phyloP scores from a whole-genome alignment of 768 basidiomycete genomes.

The Trametes villosa region DNA sequence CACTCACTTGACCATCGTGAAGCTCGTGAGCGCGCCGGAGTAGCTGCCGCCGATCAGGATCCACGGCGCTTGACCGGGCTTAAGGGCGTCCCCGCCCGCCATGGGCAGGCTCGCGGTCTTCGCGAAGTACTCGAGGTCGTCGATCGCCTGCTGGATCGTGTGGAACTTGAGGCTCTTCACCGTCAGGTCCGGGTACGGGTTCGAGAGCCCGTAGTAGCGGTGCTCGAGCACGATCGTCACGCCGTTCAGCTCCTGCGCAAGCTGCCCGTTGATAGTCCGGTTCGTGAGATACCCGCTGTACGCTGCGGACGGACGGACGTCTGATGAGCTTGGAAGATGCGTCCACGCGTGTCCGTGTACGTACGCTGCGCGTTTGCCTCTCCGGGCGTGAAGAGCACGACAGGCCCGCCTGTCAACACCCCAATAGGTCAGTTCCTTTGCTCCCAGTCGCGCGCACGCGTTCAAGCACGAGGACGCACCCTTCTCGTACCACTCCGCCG shows the following conservation, averaged over 20 bases:
- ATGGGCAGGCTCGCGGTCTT: slow-evolving; percentile 68
- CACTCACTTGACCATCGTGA: slow-evolving; percentile 69
- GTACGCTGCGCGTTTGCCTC: slow-evolving; percentile 57
- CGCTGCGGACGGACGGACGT: slow-evolving; percentile 12
- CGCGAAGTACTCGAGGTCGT: slow-evolving; percentile 73
- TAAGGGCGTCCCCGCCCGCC: slow-evolving; percentile 64
- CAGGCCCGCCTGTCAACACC: slow-evolving; percentile 49
- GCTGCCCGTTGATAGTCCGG: slow-evolving; percentile 60
- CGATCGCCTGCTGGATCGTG: slow-evolving; percentile 75
- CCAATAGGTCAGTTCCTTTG: not conserved
- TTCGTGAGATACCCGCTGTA: slow-evolving; percentile 65
- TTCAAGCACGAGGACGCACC: slow-evolving; percentile 25
- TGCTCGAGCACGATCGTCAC: slow-evolving; percentile 70
- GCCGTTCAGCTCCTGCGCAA: slow-evolving; percentile 68
- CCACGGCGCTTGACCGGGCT: slow-evolving; percentile 55
- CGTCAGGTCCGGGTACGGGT: slow-evolving; percentile 64
- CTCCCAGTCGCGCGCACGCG: too few species aligned
- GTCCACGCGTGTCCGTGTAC: slow-evolving; percentile 3
- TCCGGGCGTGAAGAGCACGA: slow-evolving; percentile 69
- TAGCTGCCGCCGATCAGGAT: slow-evolving; percentile 49
- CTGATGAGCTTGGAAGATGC: not conserved
- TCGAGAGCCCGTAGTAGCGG: slow-evolving; percentile 77
- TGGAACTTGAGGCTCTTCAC: slow-evolving; percentile 59
- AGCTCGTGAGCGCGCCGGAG: slow-evolving; percentile 54
- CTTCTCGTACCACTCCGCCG: slow-evolving; percentile 64